Evolutionary conservation across 108 stramenopile genomes (phyloP).

Genomic region (Fistulifera pelliculosa): DNA sequence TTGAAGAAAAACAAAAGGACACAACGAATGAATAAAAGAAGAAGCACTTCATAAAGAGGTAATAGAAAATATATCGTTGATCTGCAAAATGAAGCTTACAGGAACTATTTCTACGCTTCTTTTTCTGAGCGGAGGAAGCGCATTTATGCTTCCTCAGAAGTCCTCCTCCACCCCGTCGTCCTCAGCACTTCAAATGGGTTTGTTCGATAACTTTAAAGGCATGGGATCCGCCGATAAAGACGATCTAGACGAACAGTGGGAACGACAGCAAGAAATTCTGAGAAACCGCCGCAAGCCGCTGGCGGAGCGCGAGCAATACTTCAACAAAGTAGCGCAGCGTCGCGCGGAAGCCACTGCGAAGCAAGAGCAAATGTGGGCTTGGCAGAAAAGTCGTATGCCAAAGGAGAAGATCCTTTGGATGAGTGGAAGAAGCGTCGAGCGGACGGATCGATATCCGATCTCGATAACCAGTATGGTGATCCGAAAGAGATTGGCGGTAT

Average conservation of each 20-base stretch:
- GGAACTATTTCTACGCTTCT: no score
- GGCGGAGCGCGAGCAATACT: slow-evolving; percentile 64
- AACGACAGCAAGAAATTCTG: slow-evolving; percentile 71
- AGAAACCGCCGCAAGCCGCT: slow-evolving; percentile 43
- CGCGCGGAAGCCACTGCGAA: slow-evolving; percentile 57
- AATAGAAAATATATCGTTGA: no score
- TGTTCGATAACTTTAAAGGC: slow-evolving; percentile 38
- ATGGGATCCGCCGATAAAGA: slow-evolving; percentile 41
- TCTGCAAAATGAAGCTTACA: no score
- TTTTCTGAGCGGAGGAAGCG: no score
- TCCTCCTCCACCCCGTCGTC: not conserved
- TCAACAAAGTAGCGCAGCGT: slow-evolving; percentile 57
- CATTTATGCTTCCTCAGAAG: no score
- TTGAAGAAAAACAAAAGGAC: no score
- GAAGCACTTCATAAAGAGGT: no score
- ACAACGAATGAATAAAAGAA: no score
- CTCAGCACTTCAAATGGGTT: slow-evolving; percentile 15
- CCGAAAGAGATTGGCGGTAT: slow-evolving; percentile 79
- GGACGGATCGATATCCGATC: slow-evolving; percentile 63
- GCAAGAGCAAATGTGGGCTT: slow-evolving; percentile 76
- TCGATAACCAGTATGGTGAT: slow-evolving; percentile 83
- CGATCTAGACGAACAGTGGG: slow-evolving; percentile 60
- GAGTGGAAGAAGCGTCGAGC: slow-evolving; percentile 82
- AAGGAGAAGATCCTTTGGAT: slow-evolving; percentile 78
- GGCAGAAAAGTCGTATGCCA: slow-evolving; percentile 75